Evolutionary conservation across 1,284 basidiomycete genomes (phyloP).

Genomic region (Ceratobasidium sp.): DNA sequence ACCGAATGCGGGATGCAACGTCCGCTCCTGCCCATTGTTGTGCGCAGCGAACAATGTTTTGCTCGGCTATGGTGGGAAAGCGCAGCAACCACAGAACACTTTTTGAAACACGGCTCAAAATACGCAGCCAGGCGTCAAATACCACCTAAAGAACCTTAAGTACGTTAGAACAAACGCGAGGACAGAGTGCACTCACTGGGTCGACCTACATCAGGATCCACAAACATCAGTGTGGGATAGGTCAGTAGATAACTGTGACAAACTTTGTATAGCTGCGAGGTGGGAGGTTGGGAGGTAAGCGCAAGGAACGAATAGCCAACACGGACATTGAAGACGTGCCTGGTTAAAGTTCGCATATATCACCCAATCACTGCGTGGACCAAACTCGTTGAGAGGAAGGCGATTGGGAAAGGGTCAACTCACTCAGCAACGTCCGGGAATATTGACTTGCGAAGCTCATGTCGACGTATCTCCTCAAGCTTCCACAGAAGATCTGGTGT

Average conservation of each 20-base stretch:
- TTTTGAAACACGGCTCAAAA: constrained; percentile 62
- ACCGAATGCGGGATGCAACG: constrained; percentile 64
- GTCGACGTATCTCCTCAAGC: constrained; percentile 61
- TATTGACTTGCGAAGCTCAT: constrained; percentile 58
- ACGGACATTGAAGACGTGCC: constrained; percentile 51
- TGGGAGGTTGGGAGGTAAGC: constrained; percentile 26
- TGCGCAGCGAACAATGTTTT: constrained; percentile 64
- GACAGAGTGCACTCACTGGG: constrained; percentile 54
- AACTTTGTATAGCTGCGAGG: constrained; percentile 62
- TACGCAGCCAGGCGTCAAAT: constrained; percentile 67
- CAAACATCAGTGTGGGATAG: background rate
- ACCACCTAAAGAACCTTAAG: constrained; percentile 53
- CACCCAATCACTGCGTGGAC: constrained; percentile 56
- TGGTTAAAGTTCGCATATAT: constrained; percentile 75
- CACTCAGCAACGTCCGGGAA: constrained; percentile 64
- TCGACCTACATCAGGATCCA: constrained; percentile 56
- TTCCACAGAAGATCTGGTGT: constrained; percentile 57
- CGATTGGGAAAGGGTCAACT: constrained; percentile 45
- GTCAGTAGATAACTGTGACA: background rate
- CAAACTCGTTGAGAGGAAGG: background rate
- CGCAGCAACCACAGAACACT: constrained; percentile 71
- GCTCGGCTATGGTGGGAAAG: constrained; percentile 67
- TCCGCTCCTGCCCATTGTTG: constrained; percentile 64
- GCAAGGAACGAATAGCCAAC: background rate
- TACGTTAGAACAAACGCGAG: background rate